Conservation (phyloP, 108 stramenopile species). For the Asterionellopsis glacialis region DNA sequence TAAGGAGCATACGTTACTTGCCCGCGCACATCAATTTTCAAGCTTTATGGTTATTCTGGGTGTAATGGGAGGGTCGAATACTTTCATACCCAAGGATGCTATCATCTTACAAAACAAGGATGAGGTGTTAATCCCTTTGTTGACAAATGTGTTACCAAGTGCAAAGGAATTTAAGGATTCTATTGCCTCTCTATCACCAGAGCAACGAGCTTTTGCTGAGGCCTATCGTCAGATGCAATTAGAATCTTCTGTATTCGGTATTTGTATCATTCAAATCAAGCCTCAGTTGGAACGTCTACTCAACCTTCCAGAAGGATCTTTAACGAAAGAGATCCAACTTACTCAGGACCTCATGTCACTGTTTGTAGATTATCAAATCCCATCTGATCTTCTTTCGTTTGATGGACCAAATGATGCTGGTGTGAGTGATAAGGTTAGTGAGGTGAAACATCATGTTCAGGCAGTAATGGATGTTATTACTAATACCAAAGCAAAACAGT, state of each 20-base stretch:
- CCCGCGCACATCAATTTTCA: constrained; percentile 76
- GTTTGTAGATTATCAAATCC: constrained; percentile 83
- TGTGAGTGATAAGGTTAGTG: constrained; percentile 43
- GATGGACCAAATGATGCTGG: constrained; percentile 43
- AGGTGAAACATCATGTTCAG: constrained; percentile 63
- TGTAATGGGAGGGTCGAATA: constrained; percentile 47
- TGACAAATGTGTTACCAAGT: constrained; percentile 66
- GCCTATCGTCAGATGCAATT: constrained; percentile 82
- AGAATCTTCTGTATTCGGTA: constrained; percentile 71
- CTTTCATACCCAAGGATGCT: constrained; percentile 74
- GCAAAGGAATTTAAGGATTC: constrained; percentile 88
- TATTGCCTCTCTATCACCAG: constrained; percentile 73
- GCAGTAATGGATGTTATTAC: constrained; percentile 60
- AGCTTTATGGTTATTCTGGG: constrained; percentile 74
- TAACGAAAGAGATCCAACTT: constrained; percentile 84
- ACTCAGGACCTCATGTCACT: constrained; percentile 80
- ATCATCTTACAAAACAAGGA: constrained; percentile 88
- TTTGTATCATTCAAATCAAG: constrained; percentile 79
- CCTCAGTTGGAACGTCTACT: constrained; percentile 79
- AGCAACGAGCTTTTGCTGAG: constrained; percentile 75
- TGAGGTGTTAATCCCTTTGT: constrained; percentile 73
- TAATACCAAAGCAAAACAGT: constrained; percentile 40
- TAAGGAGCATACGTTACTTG: constrained; percentile 18
- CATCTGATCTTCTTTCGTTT: constrained; percentile 76
- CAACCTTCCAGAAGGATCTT: constrained; percentile 44